phyloP scores from a whole-genome alignment of 2,329 filamentous ascomycete genomes.

The Phialophora expanda region DNA sequence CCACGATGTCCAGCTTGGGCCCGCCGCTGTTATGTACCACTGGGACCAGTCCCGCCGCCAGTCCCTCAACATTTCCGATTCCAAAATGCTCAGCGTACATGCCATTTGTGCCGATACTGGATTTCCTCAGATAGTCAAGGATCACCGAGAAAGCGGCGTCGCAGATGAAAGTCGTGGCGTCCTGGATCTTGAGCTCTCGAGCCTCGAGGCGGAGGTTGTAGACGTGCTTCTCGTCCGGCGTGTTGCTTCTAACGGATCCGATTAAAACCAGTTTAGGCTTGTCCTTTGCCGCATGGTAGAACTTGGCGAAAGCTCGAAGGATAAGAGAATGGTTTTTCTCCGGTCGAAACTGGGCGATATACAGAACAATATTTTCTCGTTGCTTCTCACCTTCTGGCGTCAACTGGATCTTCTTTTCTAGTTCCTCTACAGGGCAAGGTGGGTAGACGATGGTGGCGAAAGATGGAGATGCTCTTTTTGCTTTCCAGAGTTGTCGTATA shows the following conservation, averaged over 20 bases:
- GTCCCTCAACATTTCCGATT: slow-evolving; percentile 97
- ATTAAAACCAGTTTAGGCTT: slow-evolving; percentile 77
- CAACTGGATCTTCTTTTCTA: slow-evolving; percentile 75
- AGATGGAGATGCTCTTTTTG: slow-evolving; percentile 51
- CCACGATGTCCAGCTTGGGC: slow-evolving; percentile 90
- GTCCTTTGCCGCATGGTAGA: slow-evolving; percentile 61
- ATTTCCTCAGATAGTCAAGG: slow-evolving; percentile 74
- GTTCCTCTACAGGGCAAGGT: slow-evolving; percentile 85
- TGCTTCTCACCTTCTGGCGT: slow-evolving; percentile 63
- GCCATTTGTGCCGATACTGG: slow-evolving; percentile 88
- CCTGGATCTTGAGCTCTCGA: slow-evolving; percentile 83
- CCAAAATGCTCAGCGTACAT: slow-evolving; percentile 99
- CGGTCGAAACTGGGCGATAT: slow-evolving; percentile 95
- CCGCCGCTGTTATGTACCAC: slow-evolving; percentile 94
- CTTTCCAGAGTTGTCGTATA: slow-evolving; percentile 75
- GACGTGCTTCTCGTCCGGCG: slow-evolving; percentile 63
- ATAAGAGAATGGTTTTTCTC: slow-evolving; percentile 96
- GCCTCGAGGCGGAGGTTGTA: slow-evolving; percentile 86
- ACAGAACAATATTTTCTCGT: slow-evolving; percentile 76
- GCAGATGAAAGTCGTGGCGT: slow-evolving; percentile 83
- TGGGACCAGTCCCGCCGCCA: slow-evolving; percentile 88
- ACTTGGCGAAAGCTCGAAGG: slow-evolving; percentile 79
- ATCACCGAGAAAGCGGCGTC: slow-evolving; percentile 91
- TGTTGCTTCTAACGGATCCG: slow-evolving; percentile 81
- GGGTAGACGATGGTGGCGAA: slow-evolving; percentile 83